Evolutionary conservation across 2,329 filamentous ascomycete species (phyloP).

Genomic region (Alternaria arborescens): DNA sequence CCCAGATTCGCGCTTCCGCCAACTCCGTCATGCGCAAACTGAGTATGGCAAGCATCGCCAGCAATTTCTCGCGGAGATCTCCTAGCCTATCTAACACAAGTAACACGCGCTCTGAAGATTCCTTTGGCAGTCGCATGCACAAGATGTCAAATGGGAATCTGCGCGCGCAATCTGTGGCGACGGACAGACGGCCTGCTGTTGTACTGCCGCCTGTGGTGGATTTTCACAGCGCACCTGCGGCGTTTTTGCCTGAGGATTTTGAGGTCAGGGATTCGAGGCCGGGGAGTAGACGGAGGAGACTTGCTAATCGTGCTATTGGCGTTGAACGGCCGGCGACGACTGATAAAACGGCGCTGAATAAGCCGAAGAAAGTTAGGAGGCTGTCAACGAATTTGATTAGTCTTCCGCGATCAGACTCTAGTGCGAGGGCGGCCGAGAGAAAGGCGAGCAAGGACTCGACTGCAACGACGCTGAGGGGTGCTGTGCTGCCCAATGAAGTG

Average conservation of each 20-base stretch:
- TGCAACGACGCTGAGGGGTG: conserved; percentile 24
- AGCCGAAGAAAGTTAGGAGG: conserved; percentile 40
- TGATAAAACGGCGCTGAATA: conserved; percentile 32
- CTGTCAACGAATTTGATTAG: conserved; percentile 45
- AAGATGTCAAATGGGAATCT: conserved; percentile 39
- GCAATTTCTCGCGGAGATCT: conserved; percentile 77
- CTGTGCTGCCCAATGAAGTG: neutral
- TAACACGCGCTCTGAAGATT: conserved; percentile 49
- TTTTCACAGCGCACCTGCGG: conserved; percentile 58
- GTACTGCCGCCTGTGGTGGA: conserved; percentile 50
- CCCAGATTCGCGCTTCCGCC: conserved; percentile 78
- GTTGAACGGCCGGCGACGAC: conserved; percentile 26
- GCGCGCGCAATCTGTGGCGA: conserved; percentile 32
- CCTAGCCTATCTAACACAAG: conserved; percentile 62
- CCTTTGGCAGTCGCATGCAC: conserved; percentile 38
- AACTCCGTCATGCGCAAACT: conserved; percentile 88
- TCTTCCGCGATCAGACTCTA: conserved; percentile 39
- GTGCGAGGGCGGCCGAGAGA: conserved; percentile 24
- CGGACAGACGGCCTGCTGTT: conserved; percentile 34
- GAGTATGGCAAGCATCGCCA: conserved; percentile 80
- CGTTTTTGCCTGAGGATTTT: conserved; percentile 60
- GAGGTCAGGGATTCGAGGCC: conserved; percentile 48
- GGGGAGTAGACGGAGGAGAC: conserved; percentile 36
- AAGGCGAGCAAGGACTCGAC: conserved; percentile 32
- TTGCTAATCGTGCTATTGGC: conserved; percentile 37